Conservation (phyloP, 495 filamentous ascomycete genomes). For the Beverwykella pulmonaria region DNA sequence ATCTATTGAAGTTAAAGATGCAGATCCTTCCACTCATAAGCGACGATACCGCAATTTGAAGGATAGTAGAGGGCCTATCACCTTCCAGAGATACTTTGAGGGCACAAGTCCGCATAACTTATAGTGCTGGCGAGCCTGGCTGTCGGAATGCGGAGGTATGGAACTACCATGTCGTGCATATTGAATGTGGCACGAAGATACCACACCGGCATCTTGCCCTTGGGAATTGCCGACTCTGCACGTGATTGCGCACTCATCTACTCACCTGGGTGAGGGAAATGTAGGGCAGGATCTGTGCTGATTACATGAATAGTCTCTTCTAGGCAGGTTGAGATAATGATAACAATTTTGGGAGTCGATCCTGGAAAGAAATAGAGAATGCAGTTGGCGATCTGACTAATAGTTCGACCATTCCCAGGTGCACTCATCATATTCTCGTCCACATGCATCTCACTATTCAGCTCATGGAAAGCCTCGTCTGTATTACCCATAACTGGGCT, state of each 20-base stretch:
- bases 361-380: too few relatives aligned
- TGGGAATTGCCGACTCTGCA: background rate
- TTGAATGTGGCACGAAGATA: conserved; percentile 2
- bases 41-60: conserved; percentile 1
- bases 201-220: background rate
- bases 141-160: background rate
- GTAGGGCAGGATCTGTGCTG: background rate
- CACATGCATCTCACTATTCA: too few relatives aligned
- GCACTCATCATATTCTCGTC: too few relatives aligned
- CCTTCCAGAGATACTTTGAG: background rate
- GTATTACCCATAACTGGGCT: too few relatives aligned
- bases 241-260: background rate
- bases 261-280: too few relatives aligned
- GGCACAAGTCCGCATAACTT: background rate
- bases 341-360: too few relatives aligned
- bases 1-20: conserved; percentile 3
- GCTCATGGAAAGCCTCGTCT: too few relatives aligned
- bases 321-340: too few relatives aligned
- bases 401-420: too few relatives aligned
- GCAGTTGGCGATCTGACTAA: too few relatives aligned
- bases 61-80: conserved; percentile 12
- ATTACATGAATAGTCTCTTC: background rate
- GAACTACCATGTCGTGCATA: conserved; percentile 3
- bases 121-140: background rate
- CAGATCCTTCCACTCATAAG: background rate